Conservation (phyloP, 768 basidiomycete species). For the Pleurotus ostreatus region DNA sequence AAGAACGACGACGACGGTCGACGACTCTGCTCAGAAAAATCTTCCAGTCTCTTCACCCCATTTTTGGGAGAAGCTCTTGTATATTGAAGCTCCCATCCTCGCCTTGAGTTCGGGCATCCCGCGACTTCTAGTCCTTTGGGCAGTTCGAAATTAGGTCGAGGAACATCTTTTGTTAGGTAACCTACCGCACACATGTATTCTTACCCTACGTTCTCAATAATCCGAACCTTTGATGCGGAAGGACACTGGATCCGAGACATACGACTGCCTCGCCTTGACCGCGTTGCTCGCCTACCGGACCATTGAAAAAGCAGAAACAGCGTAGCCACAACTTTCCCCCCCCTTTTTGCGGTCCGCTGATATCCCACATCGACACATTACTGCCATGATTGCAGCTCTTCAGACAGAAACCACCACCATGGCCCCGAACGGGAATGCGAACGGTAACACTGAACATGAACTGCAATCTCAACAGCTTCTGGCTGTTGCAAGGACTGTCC, state of each 20-base stretch:
- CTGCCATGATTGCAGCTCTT: constrained; percentile 19
- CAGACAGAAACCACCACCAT: background rate
- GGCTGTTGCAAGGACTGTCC: constrained; percentile 60
- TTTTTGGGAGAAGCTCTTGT: constrained; percentile 52
- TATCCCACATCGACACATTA: constrained; percentile 7
- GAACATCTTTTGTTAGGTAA: constrained; percentile 38
- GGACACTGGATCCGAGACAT: constrained; percentile 15
- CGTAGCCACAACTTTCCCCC: constrained; percentile 4
- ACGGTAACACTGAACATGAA: constrained; percentile 15
- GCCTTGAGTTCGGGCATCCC: constrained; percentile 78
- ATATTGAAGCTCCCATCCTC: constrained; percentile 50
- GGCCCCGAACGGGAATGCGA: constrained; percentile 2
- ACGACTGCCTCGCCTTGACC: constrained; percentile 15
- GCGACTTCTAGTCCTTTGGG: constrained; percentile 37
- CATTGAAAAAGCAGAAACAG: constrained; percentile 9
- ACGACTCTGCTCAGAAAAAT: constrained; percentile 19
- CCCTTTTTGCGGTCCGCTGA: constrained; percentile 12
- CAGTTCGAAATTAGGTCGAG: constrained; percentile 80
- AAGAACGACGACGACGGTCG: constrained; percentile 85
- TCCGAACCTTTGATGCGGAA: background rate
- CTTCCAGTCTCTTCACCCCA: constrained; percentile 75
- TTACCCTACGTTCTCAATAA: background rate
- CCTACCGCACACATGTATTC: background rate
- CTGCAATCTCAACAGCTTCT: constrained; percentile 48
- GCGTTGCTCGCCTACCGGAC: constrained; percentile 9